Base-by-base conservation (phyloP, 345 rosid genomes). In the Eucalyptus lansdowneana region DNA sequence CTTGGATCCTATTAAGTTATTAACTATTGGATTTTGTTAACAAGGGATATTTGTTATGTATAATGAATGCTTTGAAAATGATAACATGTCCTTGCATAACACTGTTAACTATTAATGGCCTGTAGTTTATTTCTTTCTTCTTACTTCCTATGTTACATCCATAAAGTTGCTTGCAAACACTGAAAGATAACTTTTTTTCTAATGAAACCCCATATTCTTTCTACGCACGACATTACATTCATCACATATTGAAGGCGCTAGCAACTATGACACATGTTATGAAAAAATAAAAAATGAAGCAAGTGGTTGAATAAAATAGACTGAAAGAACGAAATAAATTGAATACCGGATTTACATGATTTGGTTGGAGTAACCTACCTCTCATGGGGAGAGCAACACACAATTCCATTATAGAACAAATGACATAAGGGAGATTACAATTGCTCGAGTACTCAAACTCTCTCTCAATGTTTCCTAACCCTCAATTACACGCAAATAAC, bases 291-390 rank as follows among this genome's bases (percentile, higher is more conserved):
- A 14, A 51, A 17, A 51, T 15, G 9, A 51, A 51, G 22, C 56
- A 6, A 51, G 22, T 51, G 56, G 22, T 51, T 1, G 3, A 4
- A 51, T 51, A 51, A 51, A 51, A 51, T 17, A 22, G 9, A 51
- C 0, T 16, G 1, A 51, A 51, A 1, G 4, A 51, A 51, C 0
- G 22, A 51, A 51, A 51, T 51, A 51, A 51, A 51, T 51, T 0
- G 22, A 7, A 51, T 2, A 51, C 17, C 2, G 2, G 1, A 51
- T 51, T 51, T 51, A 17, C 2, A 0, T 17, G 22, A 19, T 53
- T 53, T 53, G 56, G 2, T 53, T 1, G 2, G 22, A 53, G 22
- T 53, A 19, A 53, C 50, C 54, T 50, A 50, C 15, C 19, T 50
- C 54, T 16, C 53, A 15, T 16, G 19, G 2, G 54, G 16, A 50